These are phyloP conservation scores for Isoetes taiwanensis DNA, from an alignment of 75 land plant genomes.

Conservation along the genomic window DNA sequence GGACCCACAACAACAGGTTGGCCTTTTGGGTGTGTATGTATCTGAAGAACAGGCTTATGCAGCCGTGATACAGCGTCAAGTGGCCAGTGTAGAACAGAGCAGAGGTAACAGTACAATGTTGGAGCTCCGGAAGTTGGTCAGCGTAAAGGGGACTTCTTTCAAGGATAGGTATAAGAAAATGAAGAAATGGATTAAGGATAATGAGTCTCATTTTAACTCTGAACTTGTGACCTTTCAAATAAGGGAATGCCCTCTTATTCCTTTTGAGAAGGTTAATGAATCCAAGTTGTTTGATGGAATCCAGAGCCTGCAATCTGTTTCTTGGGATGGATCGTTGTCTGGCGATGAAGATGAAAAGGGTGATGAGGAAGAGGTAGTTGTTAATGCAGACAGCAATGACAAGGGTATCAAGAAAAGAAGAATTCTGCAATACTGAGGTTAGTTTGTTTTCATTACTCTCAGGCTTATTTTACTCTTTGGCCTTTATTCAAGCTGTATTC, in stretches of 20 bases:
- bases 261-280: slow-evolving; percentile 7
- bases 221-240: background rate
- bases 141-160: background rate
- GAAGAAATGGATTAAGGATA: background rate
- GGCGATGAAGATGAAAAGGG: slow-evolving; percentile 3
- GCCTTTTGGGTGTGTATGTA: background rate
- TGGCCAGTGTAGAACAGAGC: background rate
- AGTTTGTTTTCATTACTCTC: too few species aligned
- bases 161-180: slow-evolving; percentile 5
- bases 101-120: background rate
- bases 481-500: too few species aligned
- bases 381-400: background rate
- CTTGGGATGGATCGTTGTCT: background rate
- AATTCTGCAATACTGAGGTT: too few species aligned
- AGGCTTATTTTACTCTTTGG: too few species aligned
- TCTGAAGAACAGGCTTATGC: slow-evolving; percentile 6
- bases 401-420: background rate
- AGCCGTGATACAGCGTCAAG: slow-evolving; percentile 2
- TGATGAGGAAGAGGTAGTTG: background rate
- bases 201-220: background rate
- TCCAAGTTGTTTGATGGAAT: slow-evolving; percentile 4
- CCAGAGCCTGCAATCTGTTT: background rate
- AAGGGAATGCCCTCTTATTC: slow-evolving; percentile 2
- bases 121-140: slow-evolving; percentile 1
- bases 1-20: background rate